Conservation (phyloP, 257 asterid species). For the Rauvolfia tetraphylla region DNA sequence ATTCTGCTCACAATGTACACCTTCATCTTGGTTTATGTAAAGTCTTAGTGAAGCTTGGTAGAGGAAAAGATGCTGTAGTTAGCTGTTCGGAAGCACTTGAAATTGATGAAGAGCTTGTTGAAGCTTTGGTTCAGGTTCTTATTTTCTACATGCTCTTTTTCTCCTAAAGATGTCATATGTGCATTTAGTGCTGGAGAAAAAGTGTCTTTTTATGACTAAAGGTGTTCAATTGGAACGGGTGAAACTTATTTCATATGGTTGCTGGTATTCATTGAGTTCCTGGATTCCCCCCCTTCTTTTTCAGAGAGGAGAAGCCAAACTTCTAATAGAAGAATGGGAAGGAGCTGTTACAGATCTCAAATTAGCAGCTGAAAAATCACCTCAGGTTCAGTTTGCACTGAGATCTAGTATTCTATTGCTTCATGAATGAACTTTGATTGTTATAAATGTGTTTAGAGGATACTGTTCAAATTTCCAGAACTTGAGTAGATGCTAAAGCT, state of each 20-base stretch:
- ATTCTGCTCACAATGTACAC: slow-evolving; percentile 66
- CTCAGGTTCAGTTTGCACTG: slow-evolving; percentile 57
- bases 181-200: slow-evolving; percentile 1
- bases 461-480: not conserved
- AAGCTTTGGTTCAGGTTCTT: slow-evolving; percentile 83
- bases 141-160: not conserved
- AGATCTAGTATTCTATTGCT: not conserved
- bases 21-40: slow-evolving; percentile 88
- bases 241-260: not conserved
- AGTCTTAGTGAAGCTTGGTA: slow-evolving; percentile 83
- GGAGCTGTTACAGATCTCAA: slow-evolving; percentile 90
- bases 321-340: slow-evolving; percentile 88
- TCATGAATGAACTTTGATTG: not conserved
- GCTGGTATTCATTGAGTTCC: not conserved
- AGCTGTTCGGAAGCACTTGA: slow-evolving; percentile 81
- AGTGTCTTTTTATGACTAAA: not conserved
- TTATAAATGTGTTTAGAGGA: not conserved
- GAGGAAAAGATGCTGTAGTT: slow-evolving; percentile 79
- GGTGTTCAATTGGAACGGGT: not conserved
- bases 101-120: slow-evolving; percentile 69
- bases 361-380: slow-evolving; percentile 84
- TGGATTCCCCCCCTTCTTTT: slow-evolving; percentile 16
- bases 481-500: not conserved
- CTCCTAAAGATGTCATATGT: not conserved
- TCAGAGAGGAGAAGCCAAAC: slow-evolving; percentile 94